Evolutionary conservation across 257 asterid species (phyloP).

Genomic region (Solanum pennellii): DNA sequence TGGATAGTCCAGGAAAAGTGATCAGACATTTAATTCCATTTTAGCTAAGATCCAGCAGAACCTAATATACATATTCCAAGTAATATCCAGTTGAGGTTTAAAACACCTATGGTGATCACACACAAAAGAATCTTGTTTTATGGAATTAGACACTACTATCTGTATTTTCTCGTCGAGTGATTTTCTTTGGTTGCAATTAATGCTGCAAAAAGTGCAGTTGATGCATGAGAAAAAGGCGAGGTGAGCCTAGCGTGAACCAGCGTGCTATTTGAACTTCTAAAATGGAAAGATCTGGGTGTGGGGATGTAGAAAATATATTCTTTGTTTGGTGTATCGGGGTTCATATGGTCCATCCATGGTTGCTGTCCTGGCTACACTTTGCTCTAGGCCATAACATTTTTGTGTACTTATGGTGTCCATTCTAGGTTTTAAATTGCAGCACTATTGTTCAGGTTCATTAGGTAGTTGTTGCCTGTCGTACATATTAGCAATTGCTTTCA

Average conservation of each 20-base stretch:
- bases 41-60: not conserved
- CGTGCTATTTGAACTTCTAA: not conserved
- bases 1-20: not conserved
- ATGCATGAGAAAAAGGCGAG: not conserved
- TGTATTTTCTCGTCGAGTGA: not conserved
- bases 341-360: not conserved
- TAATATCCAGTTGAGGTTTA: not conserved
- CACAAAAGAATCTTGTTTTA: not conserved
- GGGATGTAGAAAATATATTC: not conserved
- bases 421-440: not conserved
- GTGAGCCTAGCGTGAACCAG: not conserved
- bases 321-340: not conserved
- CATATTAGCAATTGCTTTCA: not conserved
- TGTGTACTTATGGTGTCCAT: not conserved
- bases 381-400: not conserved
- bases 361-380: not conserved
- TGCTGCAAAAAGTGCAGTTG: not conserved
- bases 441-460: not conserved
- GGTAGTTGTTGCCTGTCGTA: not conserved
- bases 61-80: not conserved
- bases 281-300: not conserved
- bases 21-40: not conserved
- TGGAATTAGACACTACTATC: not conserved
- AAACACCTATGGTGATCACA: not conserved
- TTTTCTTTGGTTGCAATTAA: not conserved